phyloP scores from a whole-genome alignment of 2,329 filamentous ascomycete species.

The Fusarium concolor region DNA sequence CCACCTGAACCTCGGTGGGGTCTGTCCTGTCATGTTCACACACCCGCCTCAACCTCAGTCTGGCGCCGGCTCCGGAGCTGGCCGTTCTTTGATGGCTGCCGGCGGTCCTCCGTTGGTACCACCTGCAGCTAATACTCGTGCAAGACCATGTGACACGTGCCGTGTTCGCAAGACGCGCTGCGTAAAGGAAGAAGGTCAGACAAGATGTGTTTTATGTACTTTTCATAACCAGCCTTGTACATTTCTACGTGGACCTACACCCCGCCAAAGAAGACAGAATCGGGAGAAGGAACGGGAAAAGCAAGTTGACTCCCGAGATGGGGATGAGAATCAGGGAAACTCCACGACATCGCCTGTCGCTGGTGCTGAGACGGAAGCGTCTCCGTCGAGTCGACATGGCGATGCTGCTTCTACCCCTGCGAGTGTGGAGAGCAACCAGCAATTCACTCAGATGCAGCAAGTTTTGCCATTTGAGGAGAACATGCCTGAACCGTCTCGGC shows the following conservation, averaged over 20 bases:
- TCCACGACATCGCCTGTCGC: slow-evolving; percentile 27
- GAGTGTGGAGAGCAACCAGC: slow-evolving; percentile 41
- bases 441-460: slow-evolving; percentile 28
- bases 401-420: slow-evolving; percentile 42
- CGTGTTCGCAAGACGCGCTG: slow-evolving; percentile 74
- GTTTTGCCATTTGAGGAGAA: slow-evolving; percentile 33
- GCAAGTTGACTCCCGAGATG: slow-evolving; percentile 30
- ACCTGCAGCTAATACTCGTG: slow-evolving; percentile 28
- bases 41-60: slow-evolving; percentile 38
- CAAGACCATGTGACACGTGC: slow-evolving; percentile 72
- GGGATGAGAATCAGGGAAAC: slow-evolving; percentile 28
- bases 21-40: slow-evolving; percentile 34
- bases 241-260: slow-evolving; percentile 61
- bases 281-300: slow-evolving; percentile 39
- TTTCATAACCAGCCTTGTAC: slow-evolving; percentile 76
- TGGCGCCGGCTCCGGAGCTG: slow-evolving; percentile 29
- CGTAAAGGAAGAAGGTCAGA: slow-evolving; percentile 69
- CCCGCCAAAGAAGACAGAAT: slow-evolving; percentile 47
- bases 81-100: slow-evolving; percentile 11
- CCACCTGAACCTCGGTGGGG: slow-evolving; percentile 37
- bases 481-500: slow-evolving; percentile 38
- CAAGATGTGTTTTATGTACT: slow-evolving; percentile 71
- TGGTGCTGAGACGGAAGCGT: slow-evolving; percentile 23
- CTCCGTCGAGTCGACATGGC: slow-evolving; percentile 43
- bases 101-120: slow-evolving; percentile 16